Base-by-base conservation (phyloP, 768 basidiomycete species). In the Sarcodon aspratus region DNA sequence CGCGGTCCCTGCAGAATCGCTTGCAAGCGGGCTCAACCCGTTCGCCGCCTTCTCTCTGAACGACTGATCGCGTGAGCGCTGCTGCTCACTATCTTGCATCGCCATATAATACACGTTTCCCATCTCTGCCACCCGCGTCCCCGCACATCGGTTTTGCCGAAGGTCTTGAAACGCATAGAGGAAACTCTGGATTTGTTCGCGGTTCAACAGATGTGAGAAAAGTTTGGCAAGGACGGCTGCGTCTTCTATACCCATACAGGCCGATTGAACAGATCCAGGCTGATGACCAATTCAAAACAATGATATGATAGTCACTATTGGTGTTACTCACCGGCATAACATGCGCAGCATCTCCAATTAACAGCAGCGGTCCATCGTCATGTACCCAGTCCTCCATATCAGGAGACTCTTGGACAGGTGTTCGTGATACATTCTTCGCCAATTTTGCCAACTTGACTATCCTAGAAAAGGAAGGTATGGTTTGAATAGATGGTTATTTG, bases 141-240 rank as follows among this genome's bases (percentile, higher is more conserved):
- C 50, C 44, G 36, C 36, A 32, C 53, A 56, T 5, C 66, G 64
- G 32, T 51, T 44, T 38, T 66, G 62, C 10, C 67, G 64, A 17
- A 67, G 48, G 36, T 64, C 62, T 47, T 66, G 62, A 50, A 61
- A 68, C 1, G 65, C 67, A 44, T 61, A 59, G 2, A 68, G 55
- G 43, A 67, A 59, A 44, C 54, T 57, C 6, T 43, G 47, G 48
- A 69, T 63, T 47, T 68, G 66, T 21, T 59, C 60, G 18, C 52
- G 46, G 7, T 42, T 37, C 38, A 52, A 52, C 13, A 69, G 55
- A 48, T 65, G 66, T 5, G 65, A 61, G 58, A 70, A 69, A 27
- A 70, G 55, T 50, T 64, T 66, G 33, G 62, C 67, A 9, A 70
- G 57, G 3, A 69, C 65, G 8, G 66, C 66, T 5, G 66, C 66